These are phyloP conservation scores for Claviceps quebecensis DNA, from an alignment of 2,329 filamentous ascomycete species.

Conservation along the genomic window DNA sequence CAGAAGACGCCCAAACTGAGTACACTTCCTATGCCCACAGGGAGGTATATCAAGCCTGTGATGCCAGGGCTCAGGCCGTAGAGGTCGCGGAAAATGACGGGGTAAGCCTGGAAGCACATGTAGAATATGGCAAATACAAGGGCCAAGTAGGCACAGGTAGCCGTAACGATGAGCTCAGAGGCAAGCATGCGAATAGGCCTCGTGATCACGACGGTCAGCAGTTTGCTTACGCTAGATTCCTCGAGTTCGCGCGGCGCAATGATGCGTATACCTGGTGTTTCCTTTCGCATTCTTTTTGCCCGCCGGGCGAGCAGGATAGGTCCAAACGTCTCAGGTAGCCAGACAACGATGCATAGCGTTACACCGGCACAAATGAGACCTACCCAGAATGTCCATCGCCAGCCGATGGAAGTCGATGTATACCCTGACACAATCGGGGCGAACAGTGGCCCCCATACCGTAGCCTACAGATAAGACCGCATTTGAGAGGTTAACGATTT, in stretches of 20 bases:
- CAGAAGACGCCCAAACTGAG: slow-evolving; percentile 48
- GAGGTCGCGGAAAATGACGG: slow-evolving; percentile 49
- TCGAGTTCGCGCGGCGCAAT: slow-evolving; percentile 52
- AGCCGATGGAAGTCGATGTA: slow-evolving; percentile 41
- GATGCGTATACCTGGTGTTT: slow-evolving; percentile 34
- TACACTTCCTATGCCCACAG: slow-evolving; percentile 49
- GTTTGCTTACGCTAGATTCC: slow-evolving; percentile 38
- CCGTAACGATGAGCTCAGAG: slow-evolving; percentile 60
- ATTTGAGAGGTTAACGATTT: neutral
- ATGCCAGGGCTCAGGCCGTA: slow-evolving; percentile 52
- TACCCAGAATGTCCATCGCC: slow-evolving; percentile 61
- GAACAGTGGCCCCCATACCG: slow-evolving; percentile 49
- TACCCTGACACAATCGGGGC: slow-evolving; percentile 53
- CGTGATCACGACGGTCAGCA: slow-evolving; percentile 52
- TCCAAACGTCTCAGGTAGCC: slow-evolving; percentile 51
- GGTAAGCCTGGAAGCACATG: slow-evolving; percentile 67
- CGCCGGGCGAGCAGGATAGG: slow-evolving; percentile 44
- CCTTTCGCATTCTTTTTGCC: slow-evolving; percentile 42
- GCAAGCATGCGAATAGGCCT: slow-evolving; percentile 59
- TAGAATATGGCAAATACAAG: slow-evolving; percentile 53
- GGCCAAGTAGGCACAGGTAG: slow-evolving; percentile 55
- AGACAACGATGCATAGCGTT: slow-evolving; percentile 43
- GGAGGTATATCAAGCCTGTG: slow-evolving; percentile 53
- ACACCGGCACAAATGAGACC: slow-evolving; percentile 52
- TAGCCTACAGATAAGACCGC: slow-evolving; percentile 26